Percentiles rank a stretch among this genome's conserved stretches.
phyloP scores from a whole-genome alignment of 202 grass and related monocot genomes.

The Dendrocalamus latiflorus region DNA sequence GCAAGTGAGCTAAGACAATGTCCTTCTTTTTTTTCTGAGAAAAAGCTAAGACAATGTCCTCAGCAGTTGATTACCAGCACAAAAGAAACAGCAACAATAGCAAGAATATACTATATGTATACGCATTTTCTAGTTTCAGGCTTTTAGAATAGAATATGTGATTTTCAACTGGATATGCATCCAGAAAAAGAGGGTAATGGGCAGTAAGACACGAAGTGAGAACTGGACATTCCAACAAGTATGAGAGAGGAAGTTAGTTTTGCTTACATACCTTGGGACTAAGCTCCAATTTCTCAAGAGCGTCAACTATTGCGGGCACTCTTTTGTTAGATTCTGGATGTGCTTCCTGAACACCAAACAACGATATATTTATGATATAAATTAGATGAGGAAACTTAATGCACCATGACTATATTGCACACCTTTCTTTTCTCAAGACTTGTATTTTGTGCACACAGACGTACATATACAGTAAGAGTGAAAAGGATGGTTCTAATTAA shows the following conservation, averaged over 20 bases:
- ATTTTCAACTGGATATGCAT: not conserved
- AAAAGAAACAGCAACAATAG: not conserved
- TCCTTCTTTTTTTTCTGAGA: not conserved
- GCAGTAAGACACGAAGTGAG: not conserved
- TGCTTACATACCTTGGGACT: slow-evolving; percentile 61
- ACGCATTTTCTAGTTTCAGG: not conserved
- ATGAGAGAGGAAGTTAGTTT: not conserved
- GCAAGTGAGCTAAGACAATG: not conserved
- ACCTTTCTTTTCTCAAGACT: not conserved
- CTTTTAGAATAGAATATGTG: not conserved
- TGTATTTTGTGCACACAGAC: too few species aligned
- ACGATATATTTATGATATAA: slow-evolving; percentile 6
- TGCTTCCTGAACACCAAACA: slow-evolving; percentile 47
- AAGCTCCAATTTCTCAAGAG: slow-evolving; percentile 81
- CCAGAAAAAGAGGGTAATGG: not conserved
- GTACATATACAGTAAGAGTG: too few species aligned
- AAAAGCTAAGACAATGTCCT: not conserved
- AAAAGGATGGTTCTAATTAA: not conserved
- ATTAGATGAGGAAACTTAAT: not conserved
- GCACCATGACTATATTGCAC: not conserved
- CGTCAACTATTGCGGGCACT: slow-evolving; percentile 73
- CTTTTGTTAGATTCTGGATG: slow-evolving; percentile 98
- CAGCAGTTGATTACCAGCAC: not conserved
- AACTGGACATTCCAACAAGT: not conserved
- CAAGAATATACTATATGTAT: not conserved